Evolutionary conservation across 192 early-diverging fungal species (phyloP).

Genomic region (Rhizoclosmatium globosum): DNA sequence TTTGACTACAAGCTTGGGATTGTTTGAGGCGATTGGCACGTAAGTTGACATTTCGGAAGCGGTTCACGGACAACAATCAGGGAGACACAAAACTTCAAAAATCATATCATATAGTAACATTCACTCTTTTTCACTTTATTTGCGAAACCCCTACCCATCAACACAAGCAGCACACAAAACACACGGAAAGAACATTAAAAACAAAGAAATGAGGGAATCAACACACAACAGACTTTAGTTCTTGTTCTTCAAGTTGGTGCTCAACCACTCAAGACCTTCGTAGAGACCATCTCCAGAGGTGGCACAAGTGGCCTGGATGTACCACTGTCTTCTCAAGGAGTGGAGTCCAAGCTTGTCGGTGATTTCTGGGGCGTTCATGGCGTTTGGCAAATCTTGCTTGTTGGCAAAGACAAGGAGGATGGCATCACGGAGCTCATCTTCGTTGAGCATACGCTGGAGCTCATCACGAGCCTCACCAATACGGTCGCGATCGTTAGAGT

Average conservation of each 20-base stretch:
- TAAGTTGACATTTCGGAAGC: not conserved
- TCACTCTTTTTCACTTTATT: not conserved
- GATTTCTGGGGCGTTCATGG: constrained; percentile 93
- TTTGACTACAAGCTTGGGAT: not conserved
- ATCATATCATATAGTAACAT: not conserved
- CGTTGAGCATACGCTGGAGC: constrained; percentile 93
- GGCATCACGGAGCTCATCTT: constrained; percentile 93
- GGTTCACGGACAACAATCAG: not conserved
- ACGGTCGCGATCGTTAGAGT: constrained; percentile 96
- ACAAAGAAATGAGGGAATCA: constrained; percentile 4
- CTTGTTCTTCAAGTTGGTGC: constrained; percentile 37
- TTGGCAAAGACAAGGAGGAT: constrained; percentile 95
- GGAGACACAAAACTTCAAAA: not conserved
- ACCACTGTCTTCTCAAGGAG: constrained; percentile 85
- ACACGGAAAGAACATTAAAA: not conserved
- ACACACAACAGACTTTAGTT: constrained; percentile 1
- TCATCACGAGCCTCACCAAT: constrained; percentile 93
- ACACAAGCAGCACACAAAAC: not conserved
- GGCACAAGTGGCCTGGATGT: constrained; percentile 93
- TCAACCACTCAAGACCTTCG: constrained; percentile 96
- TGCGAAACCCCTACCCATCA: not conserved
- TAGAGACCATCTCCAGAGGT: constrained; percentile 95
- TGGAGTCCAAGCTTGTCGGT: constrained; percentile 93
- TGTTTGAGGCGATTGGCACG: not conserved
- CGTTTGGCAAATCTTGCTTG: constrained; percentile 98